These are phyloP conservation scores for Paramecium octaurelia DNA, from an alignment of 73 alveolate genomes.

Conservation along the genomic window DNA sequence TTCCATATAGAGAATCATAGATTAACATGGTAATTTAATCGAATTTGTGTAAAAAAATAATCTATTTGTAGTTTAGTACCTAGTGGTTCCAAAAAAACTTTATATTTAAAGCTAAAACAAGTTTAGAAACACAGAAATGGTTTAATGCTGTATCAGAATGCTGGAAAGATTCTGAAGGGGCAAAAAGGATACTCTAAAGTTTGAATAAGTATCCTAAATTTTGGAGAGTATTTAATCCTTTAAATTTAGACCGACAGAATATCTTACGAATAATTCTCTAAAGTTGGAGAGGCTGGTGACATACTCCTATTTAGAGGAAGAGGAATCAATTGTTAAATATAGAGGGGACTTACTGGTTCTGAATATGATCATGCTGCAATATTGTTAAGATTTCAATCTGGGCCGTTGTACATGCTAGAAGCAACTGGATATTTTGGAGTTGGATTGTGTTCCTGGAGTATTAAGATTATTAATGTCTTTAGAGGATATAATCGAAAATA, in stretches of 20 bases:
- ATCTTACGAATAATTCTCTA: conserved; percentile 49
- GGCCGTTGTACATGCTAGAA: conserved; percentile 72
- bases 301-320: conserved; percentile 74
- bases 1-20: not conserved
- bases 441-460: conserved; percentile 54
- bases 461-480: not conserved
- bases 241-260: conserved; percentile 44
- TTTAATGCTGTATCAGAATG: not conserved
- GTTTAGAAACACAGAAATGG: conserved; percentile 55
- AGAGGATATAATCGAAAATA: conserved; percentile 62
- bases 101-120: not conserved
- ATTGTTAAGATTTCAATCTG: conserved; percentile 65
- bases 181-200: not conserved
- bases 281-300: conserved; percentile 77
- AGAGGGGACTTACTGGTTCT: conserved; percentile 74
- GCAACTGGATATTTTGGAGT: conserved; percentile 75
- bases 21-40: not conserved
- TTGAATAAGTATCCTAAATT: conserved; percentile 29
- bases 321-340: conserved; percentile 59
- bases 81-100: conserved; percentile 35
- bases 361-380: conserved; percentile 89
- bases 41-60: conserved; percentile 5
- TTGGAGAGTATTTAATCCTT: conserved; percentile 52
- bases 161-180: conserved; percentile 33
- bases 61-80: conserved; percentile 22